Percentiles rank a stretch among this genome's conserved stretches.
phyloP scores from a whole-genome alignment of 2,329 filamentous ascomycete genomes.

The Trichoderma atroviride region DNA sequence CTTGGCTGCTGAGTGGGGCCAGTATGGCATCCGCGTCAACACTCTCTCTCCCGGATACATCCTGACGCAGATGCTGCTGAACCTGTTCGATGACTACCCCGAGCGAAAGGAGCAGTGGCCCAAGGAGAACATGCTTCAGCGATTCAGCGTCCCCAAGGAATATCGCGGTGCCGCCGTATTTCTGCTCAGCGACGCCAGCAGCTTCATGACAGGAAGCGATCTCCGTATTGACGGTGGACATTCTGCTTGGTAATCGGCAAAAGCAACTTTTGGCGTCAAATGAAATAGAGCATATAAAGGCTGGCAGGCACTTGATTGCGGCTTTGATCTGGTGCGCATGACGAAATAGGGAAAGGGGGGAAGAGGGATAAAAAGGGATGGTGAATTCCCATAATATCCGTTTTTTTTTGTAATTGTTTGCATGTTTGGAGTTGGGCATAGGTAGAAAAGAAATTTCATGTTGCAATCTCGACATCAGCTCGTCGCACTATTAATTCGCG shows the following conservation, averaged over 20 bases:
- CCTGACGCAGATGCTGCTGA: slow-evolving; percentile 80
- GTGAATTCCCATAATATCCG: background rate
- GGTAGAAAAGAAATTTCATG: slow-evolving; percentile 8
- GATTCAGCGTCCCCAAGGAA: slow-evolving; percentile 67
- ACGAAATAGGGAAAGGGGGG: background rate
- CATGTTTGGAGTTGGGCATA: slow-evolving; percentile 18
- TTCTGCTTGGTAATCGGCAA: slow-evolving; percentile 53
- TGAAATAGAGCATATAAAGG: background rate
- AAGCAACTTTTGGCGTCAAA: background rate
- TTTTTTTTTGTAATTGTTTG: background rate
- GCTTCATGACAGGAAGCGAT: slow-evolving; percentile 76
- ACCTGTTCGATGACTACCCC: slow-evolving; percentile 74
- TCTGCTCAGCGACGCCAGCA: slow-evolving; percentile 69
- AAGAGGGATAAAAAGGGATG: background rate
- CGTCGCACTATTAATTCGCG: slow-evolving; percentile 29
- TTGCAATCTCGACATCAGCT: background rate
- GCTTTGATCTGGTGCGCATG: background rate
- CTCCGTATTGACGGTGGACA: slow-evolving; percentile 74
- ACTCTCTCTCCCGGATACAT: slow-evolving; percentile 81
- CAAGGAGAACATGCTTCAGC: slow-evolving; percentile 80
- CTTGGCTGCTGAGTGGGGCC: slow-evolving; percentile 73
- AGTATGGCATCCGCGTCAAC: slow-evolving; percentile 75
- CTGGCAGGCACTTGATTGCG: background rate
- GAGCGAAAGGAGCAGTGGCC: slow-evolving; percentile 71
- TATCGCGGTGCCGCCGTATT: slow-evolving; percentile 74